phyloP scores from a whole-genome alignment of 208 protist genomes.

The Trypanosoma cruzi region DNA sequence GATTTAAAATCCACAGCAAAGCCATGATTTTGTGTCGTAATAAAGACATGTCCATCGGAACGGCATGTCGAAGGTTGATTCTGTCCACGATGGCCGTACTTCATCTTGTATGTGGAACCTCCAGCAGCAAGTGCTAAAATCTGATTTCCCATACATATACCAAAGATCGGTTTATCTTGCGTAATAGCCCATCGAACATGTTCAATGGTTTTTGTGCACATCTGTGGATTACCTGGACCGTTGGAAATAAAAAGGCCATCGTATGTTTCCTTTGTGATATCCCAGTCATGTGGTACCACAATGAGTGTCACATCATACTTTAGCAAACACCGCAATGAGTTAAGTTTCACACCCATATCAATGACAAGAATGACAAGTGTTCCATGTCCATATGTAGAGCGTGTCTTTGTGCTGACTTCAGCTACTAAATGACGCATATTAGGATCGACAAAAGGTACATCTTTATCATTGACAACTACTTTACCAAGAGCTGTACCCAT shows the following conservation, averaged over 20 bases:
- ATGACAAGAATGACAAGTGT: conserved; percentile 89
- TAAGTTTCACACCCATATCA: conserved; percentile 96
- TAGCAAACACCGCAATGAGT: conserved; percentile 94
- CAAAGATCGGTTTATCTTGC: conserved; percentile 96
- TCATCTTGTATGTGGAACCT: conserved; percentile 97
- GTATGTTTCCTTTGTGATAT: conserved; percentile 94
- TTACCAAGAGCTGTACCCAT: conserved; percentile 94
- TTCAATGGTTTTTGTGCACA: conserved; percentile 93
- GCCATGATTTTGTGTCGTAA: conserved; percentile 99
- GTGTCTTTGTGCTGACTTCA: conserved; percentile 91
- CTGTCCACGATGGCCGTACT: conserved; percentile 98
- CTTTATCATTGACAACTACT: conserved; percentile 67
- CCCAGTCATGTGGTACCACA: conserved; percentile 94
- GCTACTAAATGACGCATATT: conserved; percentile 96
- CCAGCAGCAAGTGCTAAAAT: conserved; percentile 95
- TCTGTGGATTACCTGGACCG: conserved; percentile 93
- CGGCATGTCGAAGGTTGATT: conserved; percentile 97
- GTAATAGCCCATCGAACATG: conserved; percentile 91
- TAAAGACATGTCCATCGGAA: conserved; percentile 91
- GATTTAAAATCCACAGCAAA: conserved; percentile 96
- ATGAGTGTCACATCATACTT: conserved; percentile 86
- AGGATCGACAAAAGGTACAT: conserved; percentile 93
- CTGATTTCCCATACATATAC: conserved; percentile 99
- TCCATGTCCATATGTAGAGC: conserved; percentile 86
- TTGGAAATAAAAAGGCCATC: conserved; percentile 98